These are phyloP conservation scores for Mycena vitilis DNA, from an alignment of 768 basidiomycete species.

Conservation along the genomic window DNA sequence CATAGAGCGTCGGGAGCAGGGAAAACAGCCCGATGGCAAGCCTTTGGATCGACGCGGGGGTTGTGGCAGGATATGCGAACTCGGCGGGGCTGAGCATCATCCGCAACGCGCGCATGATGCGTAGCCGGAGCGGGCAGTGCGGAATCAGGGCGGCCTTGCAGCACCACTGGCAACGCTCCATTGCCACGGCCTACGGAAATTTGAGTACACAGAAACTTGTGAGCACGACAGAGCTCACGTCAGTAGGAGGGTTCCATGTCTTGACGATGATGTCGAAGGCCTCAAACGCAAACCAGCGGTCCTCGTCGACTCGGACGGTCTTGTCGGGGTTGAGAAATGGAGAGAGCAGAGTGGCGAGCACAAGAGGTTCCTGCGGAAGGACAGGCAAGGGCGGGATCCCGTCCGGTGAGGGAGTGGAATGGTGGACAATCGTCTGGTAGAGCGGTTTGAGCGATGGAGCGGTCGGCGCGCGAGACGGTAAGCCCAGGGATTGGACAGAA, in stretches of 20 bases:
- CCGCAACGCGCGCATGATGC: slow-evolving; percentile 63
- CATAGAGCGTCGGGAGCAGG: slow-evolving; percentile 58
- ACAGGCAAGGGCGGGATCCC: slow-evolving; percentile 41
- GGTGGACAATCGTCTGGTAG: slow-evolving; percentile 59
- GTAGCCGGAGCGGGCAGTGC: slow-evolving; percentile 55
- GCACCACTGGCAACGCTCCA: slow-evolving; percentile 79
- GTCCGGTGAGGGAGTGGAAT: slow-evolving; percentile 50
- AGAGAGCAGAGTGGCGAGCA: slow-evolving; percentile 66
- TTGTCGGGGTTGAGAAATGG: slow-evolving; percentile 62
- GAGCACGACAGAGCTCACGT: slow-evolving; percentile 53
- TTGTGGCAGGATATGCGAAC: slow-evolving; percentile 53
- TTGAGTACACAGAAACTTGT: slow-evolving; percentile 3
- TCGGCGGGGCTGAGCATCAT: slow-evolving; percentile 58
- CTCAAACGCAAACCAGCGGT: slow-evolving; percentile 67
- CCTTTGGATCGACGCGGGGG: slow-evolving; percentile 61
- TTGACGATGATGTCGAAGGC: slow-evolving; percentile 68
- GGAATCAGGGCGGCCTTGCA: slow-evolving; percentile 66
- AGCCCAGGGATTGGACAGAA: slow-evolving; percentile 51
- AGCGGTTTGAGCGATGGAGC: slow-evolving; percentile 55
- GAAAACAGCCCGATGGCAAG: slow-evolving; percentile 64
- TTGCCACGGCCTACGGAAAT: slow-evolving; percentile 51
- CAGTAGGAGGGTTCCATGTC: slow-evolving; percentile 66
- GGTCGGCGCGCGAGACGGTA: slow-evolving; percentile 38
- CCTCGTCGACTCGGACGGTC: slow-evolving; percentile 56
- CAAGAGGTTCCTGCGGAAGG: slow-evolving; percentile 69